phyloP scores from a whole-genome alignment of 2,329 filamentous ascomycete genomes.

The Cadophora luteo-olivacea region DNA sequence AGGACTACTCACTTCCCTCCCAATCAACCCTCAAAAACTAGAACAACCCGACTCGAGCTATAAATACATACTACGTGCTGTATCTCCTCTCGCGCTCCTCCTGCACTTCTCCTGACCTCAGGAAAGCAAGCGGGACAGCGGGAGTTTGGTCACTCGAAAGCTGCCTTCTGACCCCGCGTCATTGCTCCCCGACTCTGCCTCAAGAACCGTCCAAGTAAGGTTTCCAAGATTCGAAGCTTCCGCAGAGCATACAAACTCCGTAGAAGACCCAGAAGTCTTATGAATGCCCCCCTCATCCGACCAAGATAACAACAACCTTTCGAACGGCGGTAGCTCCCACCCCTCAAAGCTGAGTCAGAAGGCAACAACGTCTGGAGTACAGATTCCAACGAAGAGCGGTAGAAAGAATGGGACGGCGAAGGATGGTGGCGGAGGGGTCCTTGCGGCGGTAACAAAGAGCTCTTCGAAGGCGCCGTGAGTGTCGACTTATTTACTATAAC shows the following conservation, averaged over 20 bases:
- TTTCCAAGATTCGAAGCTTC: constrained; percentile 11
- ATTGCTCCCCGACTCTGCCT: constrained; percentile 14
- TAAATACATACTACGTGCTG: background rate
- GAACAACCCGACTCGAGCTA: background rate
- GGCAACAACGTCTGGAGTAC: constrained; percentile 33
- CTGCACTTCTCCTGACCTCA: constrained; percentile 27
- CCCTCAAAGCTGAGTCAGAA: constrained; percentile 39
- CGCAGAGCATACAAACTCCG: constrained; percentile 18
- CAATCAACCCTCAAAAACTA: background rate
- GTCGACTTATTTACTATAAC: background rate
- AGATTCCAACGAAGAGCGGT: constrained; percentile 41
- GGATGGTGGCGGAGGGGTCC: constrained; percentile 39
- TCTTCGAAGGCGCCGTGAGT: constrained; percentile 43
- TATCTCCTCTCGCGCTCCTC: constrained; percentile 15
- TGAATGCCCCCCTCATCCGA: constrained; percentile 48
- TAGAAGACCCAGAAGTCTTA: constrained; percentile 32
- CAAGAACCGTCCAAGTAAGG: constrained; percentile 13
- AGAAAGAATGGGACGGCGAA: constrained; percentile 46
- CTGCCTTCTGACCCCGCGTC: constrained; percentile 20
- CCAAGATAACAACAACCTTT: constrained; percentile 39
- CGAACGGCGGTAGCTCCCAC: constrained; percentile 33
- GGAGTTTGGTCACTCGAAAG: constrained; percentile 1
- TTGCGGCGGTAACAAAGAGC: constrained; percentile 45
- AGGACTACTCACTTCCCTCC: background rate
- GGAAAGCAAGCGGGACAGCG: constrained; percentile 31